These are phyloP conservation scores for Phytophthora meadii DNA, from an alignment of 352 stramenopile genomes.

Conservation along the genomic window DNA sequence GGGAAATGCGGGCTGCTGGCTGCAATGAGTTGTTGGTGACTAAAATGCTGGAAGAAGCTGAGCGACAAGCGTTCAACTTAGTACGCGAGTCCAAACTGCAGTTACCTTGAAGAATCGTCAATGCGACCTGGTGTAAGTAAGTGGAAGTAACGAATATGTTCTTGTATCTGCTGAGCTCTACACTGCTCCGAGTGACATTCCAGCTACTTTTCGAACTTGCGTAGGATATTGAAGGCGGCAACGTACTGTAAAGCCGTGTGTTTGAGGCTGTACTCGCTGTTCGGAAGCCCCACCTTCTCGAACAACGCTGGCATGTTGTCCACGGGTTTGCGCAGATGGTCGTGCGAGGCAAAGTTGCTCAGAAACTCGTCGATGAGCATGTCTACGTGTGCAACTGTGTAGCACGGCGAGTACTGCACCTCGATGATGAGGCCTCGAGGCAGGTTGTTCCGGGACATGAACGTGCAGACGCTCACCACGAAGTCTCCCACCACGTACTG, in stretches of 20 bases:
- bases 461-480: conserved; percentile 85
- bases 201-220: conserved; percentile 79
- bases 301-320: conserved; percentile 70
- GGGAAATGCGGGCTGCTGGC: conserved; percentile 5
- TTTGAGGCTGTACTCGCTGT: conserved; percentile 85
- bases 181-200: not conserved
- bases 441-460: conserved; percentile 88
- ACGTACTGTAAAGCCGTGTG: conserved; percentile 91
- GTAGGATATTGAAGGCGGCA: conserved; percentile 86
- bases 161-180: conserved; percentile 14
- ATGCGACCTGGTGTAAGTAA: no score
- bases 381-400: conserved; percentile 76
- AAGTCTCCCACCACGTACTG: conserved; percentile 88
- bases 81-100: not conserved
- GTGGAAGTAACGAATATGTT: not conserved
- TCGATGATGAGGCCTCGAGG: conserved; percentile 83
- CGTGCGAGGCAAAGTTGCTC: conserved; percentile 66
- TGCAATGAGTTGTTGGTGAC: not conserved
- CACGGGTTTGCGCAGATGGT: conserved; percentile 79
- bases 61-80: conserved; percentile 12
- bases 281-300: conserved; percentile 76
- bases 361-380: conserved; percentile 89
- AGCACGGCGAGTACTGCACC: conserved; percentile 86
- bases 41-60: conserved; percentile 10
- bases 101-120: not conserved